A percentile compares a stretch with the other conserved stretches of the same genome.
These are phyloP conservation scores for Chlamydomonas sp. DNA, from an alignment of 139 green algal genomes.

Conservation along the genomic window DNA sequence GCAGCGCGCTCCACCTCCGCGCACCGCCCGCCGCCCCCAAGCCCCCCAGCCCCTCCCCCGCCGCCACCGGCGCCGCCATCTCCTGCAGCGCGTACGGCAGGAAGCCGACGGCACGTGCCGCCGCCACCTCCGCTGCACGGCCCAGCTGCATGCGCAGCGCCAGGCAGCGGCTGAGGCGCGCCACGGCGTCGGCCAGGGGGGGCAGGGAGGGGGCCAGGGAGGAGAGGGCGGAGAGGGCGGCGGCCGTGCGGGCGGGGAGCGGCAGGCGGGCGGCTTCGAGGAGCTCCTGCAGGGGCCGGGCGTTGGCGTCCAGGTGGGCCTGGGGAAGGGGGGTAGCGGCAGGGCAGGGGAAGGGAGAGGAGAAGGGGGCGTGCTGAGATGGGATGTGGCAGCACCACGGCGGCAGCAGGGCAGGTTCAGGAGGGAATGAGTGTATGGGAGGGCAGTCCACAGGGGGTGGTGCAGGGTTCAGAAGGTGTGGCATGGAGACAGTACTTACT, in stretches of 20 bases:
- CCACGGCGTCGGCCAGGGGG: not conserved
- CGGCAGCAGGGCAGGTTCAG: too few species aligned
- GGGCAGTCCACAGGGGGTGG: too few species aligned
- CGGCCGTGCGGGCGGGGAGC: not conserved
- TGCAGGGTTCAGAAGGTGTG: too few species aligned
- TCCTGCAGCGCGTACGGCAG: slow-evolving; percentile 5
- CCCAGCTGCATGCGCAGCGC: slow-evolving; percentile 23
- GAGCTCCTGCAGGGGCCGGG: slow-evolving; percentile 1
- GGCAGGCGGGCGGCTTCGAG: not conserved
- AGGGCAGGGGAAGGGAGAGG: too few species aligned
- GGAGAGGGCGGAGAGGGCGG: not conserved
- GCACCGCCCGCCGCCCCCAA: too few species aligned
- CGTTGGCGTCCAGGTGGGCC: slow-evolving; percentile 2
- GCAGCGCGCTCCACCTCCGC: slow-evolving; percentile 1
- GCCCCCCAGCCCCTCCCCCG: too few species aligned
- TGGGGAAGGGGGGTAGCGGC: not conserved
- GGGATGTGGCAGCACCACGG: too few species aligned
- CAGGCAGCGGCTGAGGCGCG: slow-evolving; percentile 19
- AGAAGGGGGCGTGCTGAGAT: not conserved
- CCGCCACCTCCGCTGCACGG: slow-evolving; percentile 1
- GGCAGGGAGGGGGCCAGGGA: not conserved
- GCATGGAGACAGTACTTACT: too few species aligned
- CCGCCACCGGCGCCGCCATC: slow-evolving; percentile 2
- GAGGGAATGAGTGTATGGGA: too few species aligned
- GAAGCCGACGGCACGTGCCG: slow-evolving; percentile 2